Evolutionary conservation across 1,284 basidiomycete genomes (phyloP), one percentile per base, ranked within the genome.

Genomic region (Chalciporus sp.): DNA sequence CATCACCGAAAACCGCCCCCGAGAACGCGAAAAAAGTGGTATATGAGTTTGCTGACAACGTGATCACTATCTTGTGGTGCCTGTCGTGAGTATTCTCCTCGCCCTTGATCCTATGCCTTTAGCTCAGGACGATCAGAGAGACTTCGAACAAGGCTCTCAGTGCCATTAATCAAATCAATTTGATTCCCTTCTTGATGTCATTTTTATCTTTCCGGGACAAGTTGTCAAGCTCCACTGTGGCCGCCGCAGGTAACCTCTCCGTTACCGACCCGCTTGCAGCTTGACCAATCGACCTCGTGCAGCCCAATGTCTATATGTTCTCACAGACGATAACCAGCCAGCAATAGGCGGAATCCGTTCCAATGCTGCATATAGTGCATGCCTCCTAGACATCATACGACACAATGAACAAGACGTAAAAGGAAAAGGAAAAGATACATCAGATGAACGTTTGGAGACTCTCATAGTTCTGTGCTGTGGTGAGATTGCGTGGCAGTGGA

Each of bases 31-130:
- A 86, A 63, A 88, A 85, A 69, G 76, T 94, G 39, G 85, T 94
- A 6, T 93, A 92, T 65, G 85, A 90, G 58, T 88, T 96, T 65
- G 83, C 92, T 3, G 94, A 97, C 62, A 96, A 94, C 71, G 83
- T 95, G 27, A 89, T 96, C 58, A 94, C 92, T 9, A 84, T 92
- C 20, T 71, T 98, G 28, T 97, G 95, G 95, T 94, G 92, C 73
- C 79, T 98, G 56, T 91, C 91, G 92, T 94, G 74, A 82, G 91
- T 79, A 12, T 5, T 17, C 42, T 44, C 23, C 10, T 19, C 23
- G 42, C 1, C 5, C 9, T 52, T 48, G 10, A 29, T 14, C 47
- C 20, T 14, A 28, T 7, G 39, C 41, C 50, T 40, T 50, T 33
- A 46, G 52, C 60, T 64, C 50, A 62, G 65, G 47, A 67, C 72